phyloP scores from a whole-genome alignment of 2,329 filamentous ascomycete species.

The Bipolaris cookei region DNA sequence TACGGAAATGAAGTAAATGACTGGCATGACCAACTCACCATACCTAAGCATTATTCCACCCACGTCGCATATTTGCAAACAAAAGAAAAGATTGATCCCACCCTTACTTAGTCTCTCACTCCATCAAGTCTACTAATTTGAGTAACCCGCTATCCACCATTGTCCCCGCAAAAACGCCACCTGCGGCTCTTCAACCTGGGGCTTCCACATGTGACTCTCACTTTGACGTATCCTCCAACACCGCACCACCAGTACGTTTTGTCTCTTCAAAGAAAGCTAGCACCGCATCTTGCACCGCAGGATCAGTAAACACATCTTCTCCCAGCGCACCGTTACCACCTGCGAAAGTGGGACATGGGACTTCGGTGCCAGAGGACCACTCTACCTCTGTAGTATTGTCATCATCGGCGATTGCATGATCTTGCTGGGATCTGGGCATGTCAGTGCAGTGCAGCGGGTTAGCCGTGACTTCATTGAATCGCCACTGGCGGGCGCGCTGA shows the following conservation, averaged over 20 bases:
- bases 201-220: slow-evolving; percentile 16
- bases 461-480: slow-evolving; percentile 20
- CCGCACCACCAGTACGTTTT: slow-evolving; percentile 46
- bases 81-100: background rate
- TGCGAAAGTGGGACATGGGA: slow-evolving; percentile 63
- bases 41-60: no score
- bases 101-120: background rate
- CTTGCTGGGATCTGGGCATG: slow-evolving; percentile 19
- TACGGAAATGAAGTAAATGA: no score
- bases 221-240: slow-evolving; percentile 13
- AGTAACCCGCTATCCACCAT: slow-evolving; percentile 42
- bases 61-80: background rate
- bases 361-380: slow-evolving; percentile 19
- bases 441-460: slow-evolving; percentile 31
- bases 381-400: slow-evolving; percentile 1
- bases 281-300: slow-evolving; percentile 60
- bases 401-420: no score
- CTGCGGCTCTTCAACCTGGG: slow-evolving; percentile 26
- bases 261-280: slow-evolving; percentile 68
- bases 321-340: slow-evolving; percentile 64
- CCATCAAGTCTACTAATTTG: slow-evolving; percentile 35
- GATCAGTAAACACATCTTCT: slow-evolving; percentile 65
- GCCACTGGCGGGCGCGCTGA: slow-evolving; percentile 45
- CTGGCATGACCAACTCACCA: no score
- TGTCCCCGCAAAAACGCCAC: slow-evolving; percentile 39